phyloP scores from a whole-genome alignment of 345 rosid genomes.

The Gossypium longicalyx region DNA sequence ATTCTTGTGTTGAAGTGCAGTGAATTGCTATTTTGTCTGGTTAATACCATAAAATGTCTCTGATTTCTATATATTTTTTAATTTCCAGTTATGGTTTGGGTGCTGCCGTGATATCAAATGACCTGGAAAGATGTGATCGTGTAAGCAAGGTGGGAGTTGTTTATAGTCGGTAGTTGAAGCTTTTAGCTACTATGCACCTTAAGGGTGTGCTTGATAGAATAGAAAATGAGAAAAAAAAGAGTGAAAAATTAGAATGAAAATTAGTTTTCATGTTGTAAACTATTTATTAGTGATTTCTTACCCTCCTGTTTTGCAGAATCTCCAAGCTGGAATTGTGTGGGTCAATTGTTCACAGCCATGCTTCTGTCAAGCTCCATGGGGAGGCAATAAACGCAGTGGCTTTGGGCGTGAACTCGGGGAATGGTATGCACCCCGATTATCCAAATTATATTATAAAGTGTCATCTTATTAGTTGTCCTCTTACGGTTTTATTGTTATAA shows the following conservation, averaged over 20 bases:
- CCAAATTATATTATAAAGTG: neutral
- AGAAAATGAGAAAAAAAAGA: no score
- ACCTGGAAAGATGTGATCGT: constrained; percentile 89
- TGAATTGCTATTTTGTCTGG: constrained; percentile 2
- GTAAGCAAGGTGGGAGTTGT: constrained; percentile 66
- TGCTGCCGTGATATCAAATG: constrained; percentile 84
- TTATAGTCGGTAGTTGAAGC: constrained; percentile 2
- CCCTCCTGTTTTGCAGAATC: constrained; percentile 44
- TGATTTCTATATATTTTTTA: neutral
- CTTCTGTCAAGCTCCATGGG: constrained; percentile 98
- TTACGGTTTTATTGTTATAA: neutral
- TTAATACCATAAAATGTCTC: neutral
- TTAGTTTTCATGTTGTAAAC: neutral
- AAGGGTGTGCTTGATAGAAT: no score
- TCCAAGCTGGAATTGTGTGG: constrained; percentile 86
- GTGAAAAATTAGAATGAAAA: neutral
- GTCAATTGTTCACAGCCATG: constrained; percentile 97
- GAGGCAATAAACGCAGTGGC: constrained; percentile 92
- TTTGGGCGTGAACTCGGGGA: constrained; percentile 98
- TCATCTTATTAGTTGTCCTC: neutral
- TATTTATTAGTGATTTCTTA: constrained; percentile 5
- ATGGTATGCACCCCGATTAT: constrained; percentile 46
- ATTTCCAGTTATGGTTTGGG: constrained; percentile 67
- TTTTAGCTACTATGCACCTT: neutral
- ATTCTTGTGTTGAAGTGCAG: neutral